These are phyloP conservation scores for Moringa oleifera DNA, from an alignment of 345 rosid species.

Conservation along the genomic window DNA sequence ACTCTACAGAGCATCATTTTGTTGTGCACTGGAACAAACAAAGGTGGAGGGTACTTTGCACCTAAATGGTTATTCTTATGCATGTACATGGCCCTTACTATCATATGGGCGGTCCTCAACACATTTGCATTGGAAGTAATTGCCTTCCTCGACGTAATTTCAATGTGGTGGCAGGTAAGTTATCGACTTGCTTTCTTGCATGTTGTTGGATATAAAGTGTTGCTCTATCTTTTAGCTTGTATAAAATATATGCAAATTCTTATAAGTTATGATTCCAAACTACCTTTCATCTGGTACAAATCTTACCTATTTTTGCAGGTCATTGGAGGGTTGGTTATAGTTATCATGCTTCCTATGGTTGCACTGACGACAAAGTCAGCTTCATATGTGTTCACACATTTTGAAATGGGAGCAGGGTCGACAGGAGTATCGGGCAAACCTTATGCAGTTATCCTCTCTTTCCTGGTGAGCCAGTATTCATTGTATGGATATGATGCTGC, in stretches of 20 bases:
- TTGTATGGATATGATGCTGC: constrained; percentile 60
- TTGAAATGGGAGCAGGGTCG: constrained; percentile 33
- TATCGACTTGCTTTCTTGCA: too few relatives aligned
- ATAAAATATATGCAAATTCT: too few relatives aligned
- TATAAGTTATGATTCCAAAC: not conserved
- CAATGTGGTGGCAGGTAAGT: constrained; percentile 83
- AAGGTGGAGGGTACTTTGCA: constrained; percentile 53
- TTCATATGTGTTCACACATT: constrained; percentile 48
- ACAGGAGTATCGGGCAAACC: constrained; percentile 56
- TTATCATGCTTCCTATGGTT: constrained; percentile 57
- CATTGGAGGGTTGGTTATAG: constrained; percentile 45
- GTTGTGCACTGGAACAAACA: constrained; percentile 50
- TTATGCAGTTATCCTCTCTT: constrained; percentile 45
- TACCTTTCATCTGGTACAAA: too few relatives aligned
- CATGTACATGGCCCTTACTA: constrained; percentile 45
- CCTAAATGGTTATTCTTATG: constrained; percentile 54
- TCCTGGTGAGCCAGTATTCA: constrained; percentile 59
- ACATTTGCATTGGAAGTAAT: constrained; percentile 52
- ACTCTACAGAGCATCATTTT: constrained; percentile 59
- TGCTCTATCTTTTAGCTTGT: too few relatives aligned
- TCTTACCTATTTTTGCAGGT: constrained; percentile 23
- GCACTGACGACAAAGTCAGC: constrained; percentile 42
- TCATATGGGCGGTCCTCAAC: constrained; percentile 64
- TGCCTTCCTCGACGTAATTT: constrained; percentile 56
- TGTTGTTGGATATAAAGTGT: too few relatives aligned